A percentile compares a stretch with the other conserved stretches of the same genome.
phyloP scores from a whole-genome alignment of 179 eudicot species.

The Drosera spatulata region DNA sequence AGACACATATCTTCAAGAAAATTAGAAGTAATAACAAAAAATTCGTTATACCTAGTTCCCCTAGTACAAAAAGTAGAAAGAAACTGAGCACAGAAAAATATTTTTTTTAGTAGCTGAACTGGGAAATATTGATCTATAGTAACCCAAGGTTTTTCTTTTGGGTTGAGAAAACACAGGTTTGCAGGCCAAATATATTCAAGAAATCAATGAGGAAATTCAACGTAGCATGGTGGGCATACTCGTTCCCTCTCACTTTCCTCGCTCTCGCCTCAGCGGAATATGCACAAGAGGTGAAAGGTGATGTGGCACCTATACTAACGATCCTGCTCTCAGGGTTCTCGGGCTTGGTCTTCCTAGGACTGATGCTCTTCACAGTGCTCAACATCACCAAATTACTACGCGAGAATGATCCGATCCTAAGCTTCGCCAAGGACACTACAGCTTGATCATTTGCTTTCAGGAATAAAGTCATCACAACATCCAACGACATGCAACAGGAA shows the following conservation, averaged over 20 bases:
- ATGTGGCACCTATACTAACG: conserved; percentile 24
- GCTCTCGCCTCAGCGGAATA: conserved; percentile 59
- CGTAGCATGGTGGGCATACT: conserved; percentile 81
- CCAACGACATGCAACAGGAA: background rate
- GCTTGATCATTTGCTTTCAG: conserved; percentile 4
- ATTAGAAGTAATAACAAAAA: too few relatives aligned
- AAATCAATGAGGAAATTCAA: conserved; percentile 61
- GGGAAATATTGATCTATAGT: too few relatives aligned
- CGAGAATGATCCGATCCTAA: conserved; percentile 27
- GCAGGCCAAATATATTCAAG: conserved; percentile 68
- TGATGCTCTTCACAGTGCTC: conserved; percentile 34
- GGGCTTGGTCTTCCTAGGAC: conserved; percentile 33
- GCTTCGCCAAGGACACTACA: conserved; percentile 23
- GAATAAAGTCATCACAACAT: background rate
- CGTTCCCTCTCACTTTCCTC: conserved; percentile 51
- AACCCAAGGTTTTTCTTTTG: too few relatives aligned
- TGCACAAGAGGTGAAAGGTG: conserved; percentile 38
- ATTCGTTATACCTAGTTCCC: too few relatives aligned
- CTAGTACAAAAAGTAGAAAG: too few relatives aligned
- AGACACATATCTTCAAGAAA: too few relatives aligned
- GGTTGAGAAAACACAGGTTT: conserved; percentile 20
- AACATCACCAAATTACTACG: conserved; percentile 24
- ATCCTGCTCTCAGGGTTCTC: conserved; percentile 41
- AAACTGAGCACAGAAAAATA: too few relatives aligned
- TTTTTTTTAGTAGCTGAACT: too few relatives aligned